Base-by-base conservation (phyloP, 495 filamentous ascomycete genomes). In the Immersiella caudata region DNA sequence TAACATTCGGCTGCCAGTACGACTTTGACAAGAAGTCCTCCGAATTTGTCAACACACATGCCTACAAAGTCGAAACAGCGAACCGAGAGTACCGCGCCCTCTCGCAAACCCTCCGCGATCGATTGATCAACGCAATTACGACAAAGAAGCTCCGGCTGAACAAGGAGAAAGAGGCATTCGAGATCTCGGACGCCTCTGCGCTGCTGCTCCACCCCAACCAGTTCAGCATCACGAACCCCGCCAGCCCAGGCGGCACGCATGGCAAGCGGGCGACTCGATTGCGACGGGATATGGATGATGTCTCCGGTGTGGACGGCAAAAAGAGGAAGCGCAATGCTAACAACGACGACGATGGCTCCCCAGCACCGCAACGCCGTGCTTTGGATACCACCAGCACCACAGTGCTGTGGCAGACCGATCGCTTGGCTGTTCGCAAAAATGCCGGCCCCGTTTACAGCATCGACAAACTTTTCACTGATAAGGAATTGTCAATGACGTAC, bases 191-290 rank as follows among this genome's bases (percentile, higher is more conserved):
- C 71, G 90, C 87, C 66, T 96, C 91, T 70, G 92, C 95, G 14
- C 85, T 96, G 6, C 88, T 97, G 33, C 86, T 97, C 7, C 93
- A 98, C 71, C 94, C 96, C 16, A 94, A 90, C 69, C 95, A 99
- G 74, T 97, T 93, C 78, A 91, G 89, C 76, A 87, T 97, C 66
- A 88, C 87, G 70, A 91, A 92, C 75, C 88, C 89, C 26, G 81
- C 90, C 18, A 93, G 91, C 75, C 92, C 93, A 12, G 91, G 93
- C 56, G 91, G 91, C 36, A 82, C 90, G 24, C 91, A 93, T 72
- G 88, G 87, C 67, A 92, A 92, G 71, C 85, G 94, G 61, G 91
- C 93, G 66, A 97, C 94, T 16, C 82, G 94, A 59, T 84, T 93
- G 68, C 88, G 92, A 26, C 86, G 91, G 55, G 93, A 94, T 35